Conservation (phyloP, 768 basidiomycete species). For the Psilocybe tampanensis region DNA sequence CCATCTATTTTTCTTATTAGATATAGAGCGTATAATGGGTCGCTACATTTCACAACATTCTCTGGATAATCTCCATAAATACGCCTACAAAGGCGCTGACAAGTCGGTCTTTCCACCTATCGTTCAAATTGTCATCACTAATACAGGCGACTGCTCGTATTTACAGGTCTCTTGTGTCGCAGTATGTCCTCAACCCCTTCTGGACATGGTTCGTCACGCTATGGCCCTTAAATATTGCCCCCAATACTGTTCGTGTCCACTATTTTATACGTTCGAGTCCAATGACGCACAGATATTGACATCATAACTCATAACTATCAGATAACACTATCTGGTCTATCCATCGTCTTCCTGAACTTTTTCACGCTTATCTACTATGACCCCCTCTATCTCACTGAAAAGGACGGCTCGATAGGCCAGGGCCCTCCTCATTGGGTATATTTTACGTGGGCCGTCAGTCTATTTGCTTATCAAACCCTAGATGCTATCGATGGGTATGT, state of each 20-base stretch:
- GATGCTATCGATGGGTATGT: conserved; percentile 88
- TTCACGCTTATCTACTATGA: conserved; percentile 83
- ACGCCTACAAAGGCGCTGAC: conserved; percentile 81
- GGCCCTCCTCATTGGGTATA: conserved; percentile 88
- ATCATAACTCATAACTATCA: conserved; percentile 29
- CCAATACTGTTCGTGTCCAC: conserved; percentile 72
- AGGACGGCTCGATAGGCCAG: conserved; percentile 47
- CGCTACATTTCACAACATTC: conserved; percentile 62
- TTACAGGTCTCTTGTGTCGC: conserved; percentile 71
- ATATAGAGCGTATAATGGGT: conserved; percentile 43
- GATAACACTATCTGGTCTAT: conserved; percentile 89
- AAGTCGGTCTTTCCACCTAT: conserved; percentile 48
- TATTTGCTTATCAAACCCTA: conserved; percentile 90
- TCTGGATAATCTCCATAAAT: conserved; percentile 75
- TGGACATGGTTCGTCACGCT: conserved; percentile 93
- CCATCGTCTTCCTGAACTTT: conserved; percentile 84
- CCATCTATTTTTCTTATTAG: not conserved
- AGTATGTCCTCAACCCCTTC: conserved; percentile 79
- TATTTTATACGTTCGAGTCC: not conserved
- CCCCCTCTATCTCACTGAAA: conserved; percentile 70
- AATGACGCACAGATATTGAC: not conserved
- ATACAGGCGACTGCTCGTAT: too few species aligned
- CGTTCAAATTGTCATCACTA: too few species aligned
- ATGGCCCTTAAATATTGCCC: conserved; percentile 84
- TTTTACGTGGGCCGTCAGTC: conserved; percentile 87